Evolutionary conservation across 345 rosid genomes (phyloP).

Genomic region (Populus simonii): DNA sequence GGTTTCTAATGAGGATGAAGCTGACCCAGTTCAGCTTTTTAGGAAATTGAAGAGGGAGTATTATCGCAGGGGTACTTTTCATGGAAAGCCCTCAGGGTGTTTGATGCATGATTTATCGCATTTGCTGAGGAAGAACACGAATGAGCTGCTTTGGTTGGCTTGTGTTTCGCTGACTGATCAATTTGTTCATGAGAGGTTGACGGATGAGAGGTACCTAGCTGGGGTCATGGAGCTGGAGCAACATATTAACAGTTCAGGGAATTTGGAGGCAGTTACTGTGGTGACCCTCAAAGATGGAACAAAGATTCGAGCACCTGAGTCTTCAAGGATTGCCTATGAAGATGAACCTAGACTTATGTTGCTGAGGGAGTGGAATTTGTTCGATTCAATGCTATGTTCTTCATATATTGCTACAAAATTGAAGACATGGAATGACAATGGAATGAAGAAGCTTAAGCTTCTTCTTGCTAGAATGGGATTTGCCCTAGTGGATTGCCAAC

Average conservation of each 20-base stretch:
- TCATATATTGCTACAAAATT: slow-evolving; percentile 77
- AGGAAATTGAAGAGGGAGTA: slow-evolving; percentile 70
- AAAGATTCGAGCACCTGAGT: slow-evolving; percentile 79
- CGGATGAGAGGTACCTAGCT: slow-evolving; percentile 93
- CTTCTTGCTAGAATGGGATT: slow-evolving; percentile 96
- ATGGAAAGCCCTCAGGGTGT: slow-evolving; percentile 91
- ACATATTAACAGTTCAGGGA: slow-evolving; percentile 77
- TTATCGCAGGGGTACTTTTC: slow-evolving; percentile 80
- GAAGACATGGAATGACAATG: slow-evolving; percentile 97
- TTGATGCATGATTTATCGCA: slow-evolving; percentile 81
- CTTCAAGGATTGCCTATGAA: slow-evolving; percentile 81
- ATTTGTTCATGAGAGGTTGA: slow-evolving; percentile 87
- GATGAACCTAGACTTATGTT: slow-evolving; percentile 92
- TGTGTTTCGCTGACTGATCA: slow-evolving; percentile 93
- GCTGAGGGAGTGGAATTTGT: slow-evolving; percentile 87
- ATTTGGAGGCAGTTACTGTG: slow-evolving; percentile 66
- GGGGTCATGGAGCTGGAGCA: slow-evolving; percentile 99
- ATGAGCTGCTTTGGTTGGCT: slow-evolving; percentile 93
- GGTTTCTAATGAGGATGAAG: slow-evolving; percentile 38
- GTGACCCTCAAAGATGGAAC: slow-evolving; percentile 92
- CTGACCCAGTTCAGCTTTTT: slow-evolving; percentile 46
- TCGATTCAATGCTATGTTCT: slow-evolving; percentile 95
- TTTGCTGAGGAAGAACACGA: slow-evolving; percentile 74
- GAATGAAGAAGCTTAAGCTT: slow-evolving; percentile 90
- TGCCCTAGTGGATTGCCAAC: slow-evolving; percentile 89